These are phyloP conservation scores for Dactylis glomerata DNA, from an alignment of 176 grass and related monocot species.

Conservation along the genomic window DNA sequence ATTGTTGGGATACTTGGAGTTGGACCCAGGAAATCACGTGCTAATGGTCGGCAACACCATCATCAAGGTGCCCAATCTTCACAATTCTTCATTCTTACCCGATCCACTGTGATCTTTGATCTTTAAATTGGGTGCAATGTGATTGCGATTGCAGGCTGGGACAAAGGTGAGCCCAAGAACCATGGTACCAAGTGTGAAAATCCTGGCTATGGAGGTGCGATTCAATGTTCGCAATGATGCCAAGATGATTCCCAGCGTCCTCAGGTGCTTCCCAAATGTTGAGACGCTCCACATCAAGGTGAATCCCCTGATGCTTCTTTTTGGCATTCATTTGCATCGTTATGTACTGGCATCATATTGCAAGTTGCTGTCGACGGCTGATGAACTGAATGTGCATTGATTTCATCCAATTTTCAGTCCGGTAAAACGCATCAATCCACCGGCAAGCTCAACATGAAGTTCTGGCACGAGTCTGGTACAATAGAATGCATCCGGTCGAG, in stretches of 20 bases:
- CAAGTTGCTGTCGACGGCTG: neutral
- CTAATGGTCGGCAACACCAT: neutral
- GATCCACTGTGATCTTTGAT: neutral
- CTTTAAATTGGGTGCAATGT: neutral
- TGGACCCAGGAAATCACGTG: neutral
- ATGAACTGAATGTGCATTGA: neutral
- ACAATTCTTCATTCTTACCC: neutral
- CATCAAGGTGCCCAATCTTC: neutral
- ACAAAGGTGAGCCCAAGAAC: neutral
- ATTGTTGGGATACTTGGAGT: neutral
- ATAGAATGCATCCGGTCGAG: neutral
- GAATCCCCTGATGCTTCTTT: neutral
- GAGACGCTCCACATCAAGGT: constrained; percentile 1
- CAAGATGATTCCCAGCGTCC: neutral
- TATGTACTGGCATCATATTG: neutral
- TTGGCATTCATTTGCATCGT: neutral
- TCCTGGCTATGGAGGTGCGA: neutral
- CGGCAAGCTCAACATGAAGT: neutral
- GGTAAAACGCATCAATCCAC: neutral
- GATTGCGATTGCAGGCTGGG: neutral
- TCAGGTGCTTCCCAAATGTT: neutral
- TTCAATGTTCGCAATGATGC: neutral
- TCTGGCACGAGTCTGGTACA: neutral
- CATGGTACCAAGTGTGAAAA: neutral
- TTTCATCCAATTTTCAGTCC: neutral